Evolutionary conservation across 192 early-diverging fungal species (phyloP).

Genomic region (Lobulomyces angularis): DNA sequence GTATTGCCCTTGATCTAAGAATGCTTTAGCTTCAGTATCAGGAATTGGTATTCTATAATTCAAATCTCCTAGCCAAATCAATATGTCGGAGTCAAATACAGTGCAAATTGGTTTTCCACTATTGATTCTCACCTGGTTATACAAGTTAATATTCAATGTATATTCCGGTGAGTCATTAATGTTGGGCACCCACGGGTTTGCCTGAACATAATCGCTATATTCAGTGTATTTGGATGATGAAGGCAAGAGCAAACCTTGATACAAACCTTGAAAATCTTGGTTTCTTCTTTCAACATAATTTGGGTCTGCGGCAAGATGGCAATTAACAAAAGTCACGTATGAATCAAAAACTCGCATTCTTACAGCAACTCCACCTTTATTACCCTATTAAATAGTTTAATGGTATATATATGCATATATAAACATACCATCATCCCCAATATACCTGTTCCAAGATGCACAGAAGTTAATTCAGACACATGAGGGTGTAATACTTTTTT

Average conservation of each 20-base stretch:
- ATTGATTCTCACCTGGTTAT: neutral
- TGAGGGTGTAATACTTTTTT: slow-evolving; percentile 29
- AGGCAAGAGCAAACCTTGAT: slow-evolving; percentile 53
- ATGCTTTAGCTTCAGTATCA: slow-evolving; percentile 43
- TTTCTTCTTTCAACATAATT: slow-evolving; percentile 69
- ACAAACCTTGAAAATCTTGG: slow-evolving; percentile 78
- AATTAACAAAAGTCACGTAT: slow-evolving; percentile 75
- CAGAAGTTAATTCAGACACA: slow-evolving; percentile 51
- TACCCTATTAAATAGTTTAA: slow-evolving; percentile 48
- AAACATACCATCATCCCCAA: slow-evolving; percentile 58
- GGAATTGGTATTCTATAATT: slow-evolving; percentile 78
- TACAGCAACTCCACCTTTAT: slow-evolving; percentile 87
- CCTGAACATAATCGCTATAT: slow-evolving; percentile 17
- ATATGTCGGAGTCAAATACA: slow-evolving; percentile 11
- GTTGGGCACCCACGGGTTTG: slow-evolving; percentile 29
- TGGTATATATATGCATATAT: neutral
- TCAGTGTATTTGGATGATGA: slow-evolving; percentile 13
- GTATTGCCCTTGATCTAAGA: slow-evolving; percentile 40
- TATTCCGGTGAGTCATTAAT: slow-evolving; percentile 7
- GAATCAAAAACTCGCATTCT: slow-evolving; percentile 66
- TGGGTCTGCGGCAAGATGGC: slow-evolving; percentile 80
- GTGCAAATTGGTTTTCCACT: neutral
- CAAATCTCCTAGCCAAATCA: slow-evolving; percentile 88
- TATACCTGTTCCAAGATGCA: slow-evolving; percentile 69
- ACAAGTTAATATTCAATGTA: neutral